Base-by-base conservation (phyloP, 495 filamentous ascomycete species). In the Extremus antarcticus region DNA sequence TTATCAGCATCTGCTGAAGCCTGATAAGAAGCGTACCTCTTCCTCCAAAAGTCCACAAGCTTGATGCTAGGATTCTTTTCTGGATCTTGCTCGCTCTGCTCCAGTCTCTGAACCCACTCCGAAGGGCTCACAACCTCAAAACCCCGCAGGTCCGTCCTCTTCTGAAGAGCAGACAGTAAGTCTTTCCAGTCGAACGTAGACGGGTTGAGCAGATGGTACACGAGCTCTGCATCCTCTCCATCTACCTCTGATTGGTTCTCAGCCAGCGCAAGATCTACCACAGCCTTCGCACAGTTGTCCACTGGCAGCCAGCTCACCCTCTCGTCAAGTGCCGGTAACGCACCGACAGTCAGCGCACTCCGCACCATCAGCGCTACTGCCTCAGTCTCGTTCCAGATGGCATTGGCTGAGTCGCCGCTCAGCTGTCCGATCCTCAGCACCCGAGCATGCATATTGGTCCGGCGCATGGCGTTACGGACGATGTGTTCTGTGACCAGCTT, bases 391-490 rank as follows among this genome's bases (percentile, higher is more conserved):
- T 83, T 84, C 81, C 81, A 84, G 0, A 78, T 53, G 0, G 78
- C 80, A 51, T 65, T 63, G n/a, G 56, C 52, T 16, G 64, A 68
- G 48, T 80, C 79, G 1, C 78, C 81, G 1, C 70, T 63, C 16
- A 84, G 74, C 59, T 85, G 81, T 0, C 81, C 81, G 11, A 83
- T 78, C 2, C 81, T 71, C 4, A 84, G 67, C 2, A 79, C 74
- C 21, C 71, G 71, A 0, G 75, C 65, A 11, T 66, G 54, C 2
- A 72, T 74, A 3, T 73, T 65, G 3, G 68, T 57, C n/a, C 19
- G 1, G 1, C 50, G 45, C 46, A 49, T 47, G n/a, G 59, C 57
- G 32, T 38, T 49, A n/a, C 47, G 22, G 4, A 47, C 46, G 48
- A 64, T 57, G 17, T 70, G 71, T 61, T 84, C 81, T 25, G 75